Evolutionary conservation across 257 asterid genomes (phyloP).

Genomic region (Rhazya stricta): DNA sequence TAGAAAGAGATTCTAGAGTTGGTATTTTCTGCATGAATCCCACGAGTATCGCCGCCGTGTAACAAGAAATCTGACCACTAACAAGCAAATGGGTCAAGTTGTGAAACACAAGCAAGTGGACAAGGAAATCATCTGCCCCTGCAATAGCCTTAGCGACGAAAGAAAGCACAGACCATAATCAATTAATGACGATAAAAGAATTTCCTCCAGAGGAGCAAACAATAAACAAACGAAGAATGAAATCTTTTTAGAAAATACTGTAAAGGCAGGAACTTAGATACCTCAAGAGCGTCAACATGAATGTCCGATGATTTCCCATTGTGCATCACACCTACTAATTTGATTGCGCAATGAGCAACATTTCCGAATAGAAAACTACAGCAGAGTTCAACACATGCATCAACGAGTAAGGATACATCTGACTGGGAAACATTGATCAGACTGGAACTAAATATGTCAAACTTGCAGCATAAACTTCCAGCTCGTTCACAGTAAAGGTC

Average conservation of each 20-base stretch:
- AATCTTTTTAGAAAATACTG: too few species aligned
- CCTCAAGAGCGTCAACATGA: not conserved
- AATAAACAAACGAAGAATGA: too few species aligned
- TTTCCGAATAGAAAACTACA: not conserved
- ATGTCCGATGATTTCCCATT: not conserved
- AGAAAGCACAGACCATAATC: too few species aligned
- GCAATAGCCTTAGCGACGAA: too few species aligned
- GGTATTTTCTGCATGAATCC: not conserved
- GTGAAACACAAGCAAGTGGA: not conserved
- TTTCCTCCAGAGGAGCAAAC: too few species aligned
- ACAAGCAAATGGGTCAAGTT: not conserved
- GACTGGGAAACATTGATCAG: not conserved
- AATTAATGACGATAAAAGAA: too few species aligned
- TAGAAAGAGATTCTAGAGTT: not conserved
- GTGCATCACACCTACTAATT: not conserved
- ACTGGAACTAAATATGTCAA: not conserved
- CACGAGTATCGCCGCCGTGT: not conserved
- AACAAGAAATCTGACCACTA: not conserved
- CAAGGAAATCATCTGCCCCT: too few species aligned
- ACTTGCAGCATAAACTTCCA: not conserved
- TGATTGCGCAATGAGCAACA: not conserved
- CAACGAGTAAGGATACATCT: not conserved
- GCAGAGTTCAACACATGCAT: too few species aligned
- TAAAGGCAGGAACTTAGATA: not conserved
- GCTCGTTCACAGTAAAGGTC: not conserved